A percentile compares a stretch with the other conserved stretches of the same genome.
Evolutionary conservation across 495 filamentous ascomycete species (phyloP).

Genomic region (Penicillium lagena): DNA sequence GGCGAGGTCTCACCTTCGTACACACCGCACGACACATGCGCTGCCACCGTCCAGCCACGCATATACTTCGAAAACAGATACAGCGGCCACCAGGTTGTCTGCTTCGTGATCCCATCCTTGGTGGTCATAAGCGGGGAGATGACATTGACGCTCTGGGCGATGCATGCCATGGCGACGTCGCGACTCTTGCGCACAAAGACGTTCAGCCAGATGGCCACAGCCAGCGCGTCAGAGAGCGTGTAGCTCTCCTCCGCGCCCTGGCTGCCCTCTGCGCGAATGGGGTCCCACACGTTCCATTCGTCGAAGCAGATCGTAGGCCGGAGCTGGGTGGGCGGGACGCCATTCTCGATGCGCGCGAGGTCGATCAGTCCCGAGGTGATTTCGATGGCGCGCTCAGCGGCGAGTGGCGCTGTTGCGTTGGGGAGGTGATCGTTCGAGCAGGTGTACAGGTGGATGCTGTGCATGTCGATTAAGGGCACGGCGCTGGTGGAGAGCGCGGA

Average conservation of each 20-base stretch:
- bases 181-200: constrained; percentile 71
- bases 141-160: constrained; percentile 74
- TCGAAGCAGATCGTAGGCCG: constrained; percentile 72
- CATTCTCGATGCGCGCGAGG: constrained; percentile 65
- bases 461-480: constrained; percentile 64
- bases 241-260: constrained; percentile 64
- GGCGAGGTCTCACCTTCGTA: constrained; percentile 63
- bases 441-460: constrained; percentile 67
- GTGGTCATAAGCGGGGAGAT: constrained; percentile 73
- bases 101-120: constrained; percentile 54
- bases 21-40: constrained; percentile 50
- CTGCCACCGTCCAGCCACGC: constrained; percentile 59
- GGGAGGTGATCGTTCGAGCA: constrained; percentile 44
- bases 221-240: constrained; percentile 69
- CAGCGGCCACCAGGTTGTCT: constrained; percentile 75
- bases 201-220: constrained; percentile 69
- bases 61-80: constrained; percentile 67
- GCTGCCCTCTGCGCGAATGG: constrained; percentile 61
- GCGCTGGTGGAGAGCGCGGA: constrained; percentile 35
- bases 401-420: constrained; percentile 61
- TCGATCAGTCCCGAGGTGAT: constrained; percentile 63
- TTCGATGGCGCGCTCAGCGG: constrained; percentile 69
- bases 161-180: constrained; percentile 73
- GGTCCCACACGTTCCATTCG: constrained; percentile 86
- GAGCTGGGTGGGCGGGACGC: constrained; percentile 47